Evolutionary conservation across 257 asterid species (phyloP).

Genomic region (Solanum sitiens): DNA sequence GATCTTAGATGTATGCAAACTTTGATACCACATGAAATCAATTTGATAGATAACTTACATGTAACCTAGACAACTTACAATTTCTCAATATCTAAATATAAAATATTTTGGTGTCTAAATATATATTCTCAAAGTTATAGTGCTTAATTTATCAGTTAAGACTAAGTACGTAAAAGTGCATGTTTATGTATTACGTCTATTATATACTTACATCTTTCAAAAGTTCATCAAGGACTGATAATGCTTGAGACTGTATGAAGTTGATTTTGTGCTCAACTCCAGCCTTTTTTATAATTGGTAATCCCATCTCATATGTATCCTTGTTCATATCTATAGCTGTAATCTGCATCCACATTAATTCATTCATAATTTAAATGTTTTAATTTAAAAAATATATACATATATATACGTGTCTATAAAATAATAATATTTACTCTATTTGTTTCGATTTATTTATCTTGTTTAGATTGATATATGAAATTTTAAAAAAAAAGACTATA

Average conservation of each 20-base stretch:
- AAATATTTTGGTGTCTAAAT: too few relatives aligned
- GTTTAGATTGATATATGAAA: too few relatives aligned
- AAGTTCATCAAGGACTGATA: constrained; percentile 32
- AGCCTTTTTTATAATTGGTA: constrained; percentile 38
- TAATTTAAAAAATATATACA: neutral
- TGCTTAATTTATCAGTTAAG: too few relatives aligned
- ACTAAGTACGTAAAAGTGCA: too few relatives aligned
- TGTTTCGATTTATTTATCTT: neutral
- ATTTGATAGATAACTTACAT: too few relatives aligned
- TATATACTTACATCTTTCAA: constrained; percentile 20
- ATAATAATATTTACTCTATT: neutral
- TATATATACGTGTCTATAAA: neutral
- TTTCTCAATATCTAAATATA: too few relatives aligned
- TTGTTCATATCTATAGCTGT: constrained; percentile 39
- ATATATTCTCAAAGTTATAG: too few relatives aligned
- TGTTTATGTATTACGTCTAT: too few relatives aligned
- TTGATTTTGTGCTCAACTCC: constrained; percentile 45
- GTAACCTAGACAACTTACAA: too few relatives aligned
- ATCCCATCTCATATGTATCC: constrained; percentile 29
- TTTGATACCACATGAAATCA: too few relatives aligned
- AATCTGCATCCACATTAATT: constrained; percentile 16
- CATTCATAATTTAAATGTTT: neutral
- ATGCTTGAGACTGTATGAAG: constrained; percentile 40
- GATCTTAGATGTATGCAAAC: too few relatives aligned
- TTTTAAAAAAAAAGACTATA: neutral